Evolutionary conservation across 305 asterid genomes (phyloP), one percentile per base, ranked within the genome.

Genomic region (Fraxinus albicans): DNA sequence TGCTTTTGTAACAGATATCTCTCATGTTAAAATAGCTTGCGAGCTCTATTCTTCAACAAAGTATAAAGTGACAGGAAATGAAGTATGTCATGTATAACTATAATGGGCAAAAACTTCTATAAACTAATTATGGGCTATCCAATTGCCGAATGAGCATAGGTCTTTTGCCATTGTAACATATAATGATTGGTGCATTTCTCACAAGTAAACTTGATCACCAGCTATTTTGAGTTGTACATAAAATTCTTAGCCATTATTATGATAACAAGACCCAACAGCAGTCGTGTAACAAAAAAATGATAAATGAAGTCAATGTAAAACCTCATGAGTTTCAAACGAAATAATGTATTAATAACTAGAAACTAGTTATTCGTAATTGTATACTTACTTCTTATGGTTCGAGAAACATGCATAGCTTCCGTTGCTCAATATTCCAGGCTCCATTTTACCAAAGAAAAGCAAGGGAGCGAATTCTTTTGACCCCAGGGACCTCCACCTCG

Each of bases 401-500:
- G 7, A 33, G 70, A 73, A 77, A 60, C 83, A 34, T 80, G 47
- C 83, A 63, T 79, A 84, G 44, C 63, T 82, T 13, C 73, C 77
- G 25, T 27, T 8, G 75, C 78, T 15, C 31, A 53, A n/a, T 69
- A 29, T 31, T 79, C 74, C 58, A 63, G 73, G 72, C 35, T 80
- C 87, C 89, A 83, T 87, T 67, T 83, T 86, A 42, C 77, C 76
- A 21, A 73, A n/a, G 44, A 73, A 19, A 29, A 53, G 72, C 58
- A 78, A 33, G 4, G 84, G 69, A 50, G 75, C 50, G 31, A 67
- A 76, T 13, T 83, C 86, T 79, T 79, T 83, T 80, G 77, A 47
- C 38, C 36, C 84, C 15, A 82, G 25, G 69, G 81, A 83, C 84
- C 90, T 77, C 85, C 85, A 85, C 78, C 86, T 85, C 47, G 81